Evolutionary conservation across 495 filamentous ascomycete species (phyloP).

Genomic region (Xylaria bambusicola): DNA sequence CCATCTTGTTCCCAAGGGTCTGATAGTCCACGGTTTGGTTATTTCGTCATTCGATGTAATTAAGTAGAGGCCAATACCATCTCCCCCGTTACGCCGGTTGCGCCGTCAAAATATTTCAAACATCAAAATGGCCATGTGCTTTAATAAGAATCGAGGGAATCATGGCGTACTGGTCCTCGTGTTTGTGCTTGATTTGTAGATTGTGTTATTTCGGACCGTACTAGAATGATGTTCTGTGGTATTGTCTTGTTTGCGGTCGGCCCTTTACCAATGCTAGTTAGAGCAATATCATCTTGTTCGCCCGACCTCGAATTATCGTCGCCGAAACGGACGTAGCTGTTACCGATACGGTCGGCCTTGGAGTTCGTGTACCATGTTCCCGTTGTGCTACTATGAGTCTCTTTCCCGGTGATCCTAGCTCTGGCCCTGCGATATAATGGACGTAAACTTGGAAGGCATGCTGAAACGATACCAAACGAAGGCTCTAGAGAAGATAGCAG

Average conservation of each 20-base stretch:
- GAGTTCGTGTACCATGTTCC: conserved; percentile 22
- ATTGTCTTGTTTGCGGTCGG: conserved; percentile 17
- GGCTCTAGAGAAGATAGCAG: conserved; percentile 49
- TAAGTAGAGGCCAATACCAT: neutral
- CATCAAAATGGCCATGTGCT: neutral
- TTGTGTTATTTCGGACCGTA: conserved; percentile 24
- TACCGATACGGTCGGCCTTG: conserved; percentile 20
- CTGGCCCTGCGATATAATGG: conserved; percentile 35
- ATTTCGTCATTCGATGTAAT: too few relatives aligned
- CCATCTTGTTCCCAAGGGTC: neutral
- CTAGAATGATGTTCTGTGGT: conserved; percentile 23
- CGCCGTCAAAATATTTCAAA: neutral
- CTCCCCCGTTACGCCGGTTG: neutral
- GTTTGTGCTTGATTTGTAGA: conserved; percentile 11
- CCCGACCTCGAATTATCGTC: conserved; percentile 15
- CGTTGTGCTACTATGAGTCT: conserved; percentile 14
- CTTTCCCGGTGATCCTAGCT: conserved; percentile 18
- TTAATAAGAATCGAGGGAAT: conserved; percentile 8
- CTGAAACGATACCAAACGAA: conserved; percentile 44
- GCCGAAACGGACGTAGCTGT: conserved; percentile 25
- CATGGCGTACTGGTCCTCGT: neutral
- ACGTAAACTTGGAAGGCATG: conserved; percentile 45
- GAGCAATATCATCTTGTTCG: conserved; percentile 19
- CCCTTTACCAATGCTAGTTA: conserved; percentile 23
- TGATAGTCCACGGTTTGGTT: neutral